Base-by-base conservation (phyloP, 306 rosid genomes). In the Herpetospermum pedunculosum region DNA sequence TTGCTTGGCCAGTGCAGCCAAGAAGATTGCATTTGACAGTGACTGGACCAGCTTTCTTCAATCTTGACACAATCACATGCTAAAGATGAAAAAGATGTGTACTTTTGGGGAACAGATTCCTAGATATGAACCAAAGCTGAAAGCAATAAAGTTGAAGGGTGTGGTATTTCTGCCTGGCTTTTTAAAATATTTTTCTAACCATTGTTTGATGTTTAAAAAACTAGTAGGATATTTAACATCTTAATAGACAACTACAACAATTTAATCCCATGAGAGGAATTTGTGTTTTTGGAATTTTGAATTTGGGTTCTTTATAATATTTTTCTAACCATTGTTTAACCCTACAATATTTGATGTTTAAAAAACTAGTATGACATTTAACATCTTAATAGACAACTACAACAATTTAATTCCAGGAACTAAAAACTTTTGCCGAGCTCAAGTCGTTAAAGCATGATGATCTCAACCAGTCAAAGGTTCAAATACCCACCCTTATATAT, bases 11-110 rank as follows among this genome's bases (percentile, higher is more conserved):
- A 70, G 55, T 28, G 58, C 25, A 46, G 74, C 58, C 26, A 70
- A 70, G 74, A 70, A 70, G 74, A 47, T 70, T 70, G 57, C 57
- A 70, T 47, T 70, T 16, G 58, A 70, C 58, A 70, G 74, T 70
- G 74, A 70, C 26, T 70, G 28, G 6, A 32, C 28, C 74, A 70
- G 43, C 74, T 70, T 47, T 47, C 55, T 46, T 46, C 55, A 70
- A 70, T 47, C 74, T 46, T 70, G 58, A 70, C 43, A 47, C 74
- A 47, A 47, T 28, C 58, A 47, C 41, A 70, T 47, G 74, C 74
- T 70, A 47, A 70, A 46, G 23, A 70, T 28, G 74, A 70, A 70
- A 70, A 70, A 70, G 57, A 47, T 70, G 57, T 70, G 74, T 47
- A 70, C 74, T 70, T 32, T 47, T 70, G 28, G 74, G 74, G 57